These are phyloP conservation scores for Calonectria honghensis DNA, from an alignment of 2,329 filamentous ascomycete species.

Conservation along the genomic window DNA sequence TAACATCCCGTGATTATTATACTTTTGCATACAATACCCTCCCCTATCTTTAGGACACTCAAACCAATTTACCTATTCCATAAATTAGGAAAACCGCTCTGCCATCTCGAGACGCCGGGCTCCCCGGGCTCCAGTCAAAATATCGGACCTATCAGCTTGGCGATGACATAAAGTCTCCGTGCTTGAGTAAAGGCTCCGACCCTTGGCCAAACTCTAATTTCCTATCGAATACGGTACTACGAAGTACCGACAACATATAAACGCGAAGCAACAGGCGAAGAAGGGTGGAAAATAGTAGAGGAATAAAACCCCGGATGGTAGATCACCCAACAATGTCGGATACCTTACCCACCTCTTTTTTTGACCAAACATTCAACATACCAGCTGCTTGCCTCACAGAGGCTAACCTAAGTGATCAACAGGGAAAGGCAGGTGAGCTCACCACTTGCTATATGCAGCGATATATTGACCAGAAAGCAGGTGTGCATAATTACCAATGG, in stretches of 20 bases:
- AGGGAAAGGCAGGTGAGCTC: background rate
- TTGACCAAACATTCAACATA: constrained; percentile 9
- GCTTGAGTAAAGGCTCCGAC: too few relatives aligned
- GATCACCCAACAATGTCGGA: background rate
- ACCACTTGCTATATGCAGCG: background rate
- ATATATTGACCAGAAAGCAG: background rate
- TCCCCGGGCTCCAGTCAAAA: background rate
- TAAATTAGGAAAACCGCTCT: too few relatives aligned
- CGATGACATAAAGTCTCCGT: background rate
- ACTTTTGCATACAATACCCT: too few relatives aligned
- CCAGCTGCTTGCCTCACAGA: background rate
- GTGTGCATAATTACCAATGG: constrained; percentile 70
- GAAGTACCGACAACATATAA: background rate
- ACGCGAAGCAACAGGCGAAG: background rate
- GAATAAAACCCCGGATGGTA: background rate
- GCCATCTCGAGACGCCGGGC: too few relatives aligned
- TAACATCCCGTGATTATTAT: too few relatives aligned
- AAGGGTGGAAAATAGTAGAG: background rate
- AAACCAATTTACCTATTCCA: too few relatives aligned
- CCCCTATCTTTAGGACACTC: too few relatives aligned
- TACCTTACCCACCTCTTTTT: background rate
- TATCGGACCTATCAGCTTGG: background rate
- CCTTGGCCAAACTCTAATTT: background rate
- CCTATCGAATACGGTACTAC: too few relatives aligned
- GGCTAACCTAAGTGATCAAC: background rate